These are phyloP conservation scores for Naumovozyma dairenensis DNA, from an alignment of 805 yeast species.

Conservation along the genomic window DNA sequence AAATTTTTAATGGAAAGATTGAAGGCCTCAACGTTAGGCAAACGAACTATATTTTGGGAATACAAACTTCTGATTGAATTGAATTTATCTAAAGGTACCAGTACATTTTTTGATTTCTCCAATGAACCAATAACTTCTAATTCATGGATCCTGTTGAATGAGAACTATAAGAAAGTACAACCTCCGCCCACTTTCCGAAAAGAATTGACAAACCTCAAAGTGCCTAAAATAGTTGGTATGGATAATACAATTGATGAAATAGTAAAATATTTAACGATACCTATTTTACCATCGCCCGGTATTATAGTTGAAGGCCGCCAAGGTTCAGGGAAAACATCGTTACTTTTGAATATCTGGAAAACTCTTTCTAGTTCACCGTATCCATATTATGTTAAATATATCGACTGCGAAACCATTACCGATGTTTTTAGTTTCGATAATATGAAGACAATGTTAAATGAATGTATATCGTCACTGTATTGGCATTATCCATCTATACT, in stretches of 20 bases:
- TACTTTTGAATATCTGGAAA: slow-evolving; percentile 35
- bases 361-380: slow-evolving; percentile 13
- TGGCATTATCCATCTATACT: slow-evolving; percentile 77
- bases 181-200: too few relatives aligned
- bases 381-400: slow-evolving; percentile 36
- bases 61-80: neutral
- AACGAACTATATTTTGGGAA: neutral
- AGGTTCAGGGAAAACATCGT: slow-evolving; percentile 73
- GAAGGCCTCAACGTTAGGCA: too few relatives aligned
- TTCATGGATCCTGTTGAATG: too few relatives aligned
- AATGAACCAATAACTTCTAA: too few relatives aligned
- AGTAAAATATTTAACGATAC: slow-evolving; percentile 9
- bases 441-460: slow-evolving; percentile 36
- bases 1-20: too few relatives aligned
- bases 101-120: too few relatives aligned
- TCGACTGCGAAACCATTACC: slow-evolving; percentile 40
- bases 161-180: too few relatives aligned
- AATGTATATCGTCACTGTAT: slow-evolving; percentile 38
- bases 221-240: neutral
- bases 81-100: too few relatives aligned
- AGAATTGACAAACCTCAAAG: too few relatives aligned
- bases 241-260: slow-evolving; percentile 5
- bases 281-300: slow-evolving; percentile 32
- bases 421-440: slow-evolving; percentile 20
- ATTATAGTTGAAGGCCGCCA: slow-evolving; percentile 59